Evolutionary conservation across 2,329 filamentous ascomycete genomes (phyloP).

Genomic region (Ceratocystis albifundus): DNA sequence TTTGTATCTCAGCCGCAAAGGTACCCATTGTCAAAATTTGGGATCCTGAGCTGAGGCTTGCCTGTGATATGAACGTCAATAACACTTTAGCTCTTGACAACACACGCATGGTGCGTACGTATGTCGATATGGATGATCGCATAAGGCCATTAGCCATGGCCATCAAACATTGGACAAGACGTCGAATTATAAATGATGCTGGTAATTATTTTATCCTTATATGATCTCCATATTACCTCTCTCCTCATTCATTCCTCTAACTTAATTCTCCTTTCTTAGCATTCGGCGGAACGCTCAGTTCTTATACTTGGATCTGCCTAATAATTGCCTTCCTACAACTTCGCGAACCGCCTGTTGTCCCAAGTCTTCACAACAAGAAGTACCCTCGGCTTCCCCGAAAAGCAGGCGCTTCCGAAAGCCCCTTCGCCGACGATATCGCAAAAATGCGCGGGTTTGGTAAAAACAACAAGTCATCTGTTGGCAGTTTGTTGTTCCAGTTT

Average conservation of each 20-base stretch:
- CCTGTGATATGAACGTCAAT: slow-evolving; percentile 98
- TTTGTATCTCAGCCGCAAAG: slow-evolving; percentile 88
- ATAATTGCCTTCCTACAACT: slow-evolving; percentile 94
- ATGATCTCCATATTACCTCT: not conserved
- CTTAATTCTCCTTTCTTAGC: slow-evolving; percentile 39
- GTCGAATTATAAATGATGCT: slow-evolving; percentile 87
- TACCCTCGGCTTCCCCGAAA: slow-evolving; percentile 45
- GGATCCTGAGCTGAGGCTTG: slow-evolving; percentile 81
- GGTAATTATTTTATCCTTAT: slow-evolving; percentile 46
- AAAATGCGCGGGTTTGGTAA: slow-evolving; percentile 61
- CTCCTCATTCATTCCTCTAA: not conserved
- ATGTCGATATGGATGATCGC: slow-evolving; percentile 83
- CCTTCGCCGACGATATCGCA: slow-evolving; percentile 78
- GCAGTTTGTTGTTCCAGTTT: slow-evolving; percentile 85
- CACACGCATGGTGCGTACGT: slow-evolving; percentile 94
- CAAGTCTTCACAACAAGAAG: slow-evolving; percentile 66
- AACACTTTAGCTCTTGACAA: slow-evolving; percentile 92
- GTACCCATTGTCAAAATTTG: slow-evolving; percentile 98
- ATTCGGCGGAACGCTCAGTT: slow-evolving; percentile 87
- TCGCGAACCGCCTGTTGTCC: slow-evolving; percentile 69
- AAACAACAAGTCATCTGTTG: slow-evolving; percentile 70
- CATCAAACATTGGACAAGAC: slow-evolving; percentile 93
- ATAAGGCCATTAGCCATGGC: slow-evolving; percentile 91
- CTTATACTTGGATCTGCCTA: slow-evolving; percentile 98
- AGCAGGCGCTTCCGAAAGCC: slow-evolving; percentile 53